Evolutionary conservation across 306 rosid genomes (phyloP).

Genomic region (Ceratonia siliqua): DNA sequence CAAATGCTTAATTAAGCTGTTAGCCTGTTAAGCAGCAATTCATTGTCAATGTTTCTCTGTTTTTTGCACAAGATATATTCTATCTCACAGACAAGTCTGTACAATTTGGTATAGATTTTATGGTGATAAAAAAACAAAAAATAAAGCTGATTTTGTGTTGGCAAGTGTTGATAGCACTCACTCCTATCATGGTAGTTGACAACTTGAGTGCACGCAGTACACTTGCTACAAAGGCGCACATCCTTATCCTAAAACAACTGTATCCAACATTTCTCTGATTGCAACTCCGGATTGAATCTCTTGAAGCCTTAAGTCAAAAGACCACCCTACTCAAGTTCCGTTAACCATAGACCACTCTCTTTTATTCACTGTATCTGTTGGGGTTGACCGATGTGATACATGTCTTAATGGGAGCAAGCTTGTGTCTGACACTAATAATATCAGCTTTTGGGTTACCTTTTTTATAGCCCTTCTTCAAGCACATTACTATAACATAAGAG

Average conservation of each 20-base stretch:
- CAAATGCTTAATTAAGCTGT: constrained; percentile 77
- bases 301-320: constrained; percentile 67
- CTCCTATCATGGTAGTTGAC: constrained; percentile 85
- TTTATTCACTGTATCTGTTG: constrained; percentile 54
- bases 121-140: too few species aligned
- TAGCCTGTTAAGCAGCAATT: constrained; percentile 28
- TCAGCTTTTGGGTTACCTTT: constrained; percentile 65
- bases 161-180: constrained; percentile 41
- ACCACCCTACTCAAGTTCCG: constrained; percentile 67
- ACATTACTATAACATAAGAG: constrained; percentile 48
- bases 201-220: constrained; percentile 53
- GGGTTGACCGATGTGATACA: constrained; percentile 53
- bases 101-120: constrained; percentile 29
- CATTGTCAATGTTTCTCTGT: constrained; percentile 18
- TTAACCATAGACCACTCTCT: constrained; percentile 56
- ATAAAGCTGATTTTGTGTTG: constrained; percentile 26
- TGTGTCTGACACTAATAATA: constrained; percentile 58
- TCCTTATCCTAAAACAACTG: constrained; percentile 33
- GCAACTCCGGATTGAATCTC: constrained; percentile 55
- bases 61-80: constrained; percentile 21
- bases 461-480: constrained; percentile 68
- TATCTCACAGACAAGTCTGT: constrained; percentile 29
- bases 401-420: constrained; percentile 46
- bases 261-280: constrained; percentile 55
- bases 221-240: constrained; percentile 58